Evolutionary conservation across 352 stramenopile species (phyloP), one percentile per base, ranked within the genome.

Genomic region (Phytophthora niederhauseri): DNA sequence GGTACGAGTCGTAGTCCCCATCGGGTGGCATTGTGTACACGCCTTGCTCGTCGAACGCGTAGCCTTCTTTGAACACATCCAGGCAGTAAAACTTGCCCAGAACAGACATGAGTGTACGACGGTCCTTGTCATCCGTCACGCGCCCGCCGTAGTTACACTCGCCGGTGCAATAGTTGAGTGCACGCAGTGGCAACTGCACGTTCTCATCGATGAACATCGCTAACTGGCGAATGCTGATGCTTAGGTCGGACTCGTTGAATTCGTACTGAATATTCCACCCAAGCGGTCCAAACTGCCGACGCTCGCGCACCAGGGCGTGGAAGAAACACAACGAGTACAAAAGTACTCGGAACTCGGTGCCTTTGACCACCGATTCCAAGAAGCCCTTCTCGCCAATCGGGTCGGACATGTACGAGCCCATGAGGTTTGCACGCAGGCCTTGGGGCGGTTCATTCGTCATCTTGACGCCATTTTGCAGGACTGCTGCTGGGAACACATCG

Each of bases 241-340:
- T 85, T 49, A 98, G 57, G 62, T 98, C 95, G 1, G 88, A 97
- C 75, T 98, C 93, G 68, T 98, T 98, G 67, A 98, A 98, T 73
- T 98, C 95, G 74, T 98, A 98, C 66, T 97, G 93, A 54, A 98
- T 98, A 67, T 98, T 98, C 93, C 95, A 98, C 11, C 95, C 95
- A 3, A 98, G 81, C 20, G 94, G 90, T 0, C 95, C 95, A 73
- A 98, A 98, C 65, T 97, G 82, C 24, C 95, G 79, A 0, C 95
- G 84, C 71, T 98, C 95, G 46, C 97, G 95, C 19, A 98, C 88
- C 12, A 98, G 77, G 9, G 95, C 95, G 62, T 98, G 95, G 72
- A 96, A 96, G 55, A 96, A 96, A 57, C 89, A 96, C 48, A 98
- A 78, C 57, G 90, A 83, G 66, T 96, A 98, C 3, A 98, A 73